phyloP scores from a whole-genome alignment of 495 filamentous ascomycete species.

The Schizothecium vesticola region DNA sequence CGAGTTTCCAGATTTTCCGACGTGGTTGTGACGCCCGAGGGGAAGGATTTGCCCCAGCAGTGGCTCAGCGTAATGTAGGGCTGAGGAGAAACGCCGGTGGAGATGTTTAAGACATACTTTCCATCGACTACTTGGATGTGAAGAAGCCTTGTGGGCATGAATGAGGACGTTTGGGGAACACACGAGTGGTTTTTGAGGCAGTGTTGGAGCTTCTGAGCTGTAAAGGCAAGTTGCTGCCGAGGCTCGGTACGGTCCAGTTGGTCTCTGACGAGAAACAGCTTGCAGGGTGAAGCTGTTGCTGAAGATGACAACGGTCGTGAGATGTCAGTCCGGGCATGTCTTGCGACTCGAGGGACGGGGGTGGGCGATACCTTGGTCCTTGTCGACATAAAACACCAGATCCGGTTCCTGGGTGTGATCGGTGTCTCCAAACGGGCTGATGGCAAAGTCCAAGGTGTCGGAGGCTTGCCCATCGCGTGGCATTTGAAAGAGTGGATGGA shows the following conservation, averaged over 20 bases:
- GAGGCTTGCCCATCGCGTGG: neutral
- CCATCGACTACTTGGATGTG: neutral
- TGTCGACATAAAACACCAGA: constrained; percentile 3
- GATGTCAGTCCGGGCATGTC: neutral
- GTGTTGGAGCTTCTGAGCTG: neutral
- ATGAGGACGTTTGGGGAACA: neutral
- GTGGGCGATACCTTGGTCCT: neutral
- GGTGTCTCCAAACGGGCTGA: neutral
- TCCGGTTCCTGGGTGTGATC: neutral
- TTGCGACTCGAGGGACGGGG: neutral
- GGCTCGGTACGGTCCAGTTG: neutral
- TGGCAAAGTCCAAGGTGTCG: neutral
- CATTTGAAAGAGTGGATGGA: neutral
- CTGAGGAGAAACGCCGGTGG: neutral
- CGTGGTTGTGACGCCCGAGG: neutral
- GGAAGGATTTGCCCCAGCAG: constrained; percentile 6
- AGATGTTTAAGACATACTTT: neutral
- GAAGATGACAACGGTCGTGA: neutral
- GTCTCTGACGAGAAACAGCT: neutral
- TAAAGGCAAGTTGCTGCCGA: constrained; percentile 1
- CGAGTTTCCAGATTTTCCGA: neutral
- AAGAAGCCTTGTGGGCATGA: constrained; percentile 4
- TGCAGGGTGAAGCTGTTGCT: constrained; percentile 2
- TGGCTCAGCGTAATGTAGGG: constrained; percentile 5
- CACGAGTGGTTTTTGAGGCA: neutral